Base-by-base conservation (phyloP, 1,284 basidiomycete species). In the Porodaedalea pini region DNA sequence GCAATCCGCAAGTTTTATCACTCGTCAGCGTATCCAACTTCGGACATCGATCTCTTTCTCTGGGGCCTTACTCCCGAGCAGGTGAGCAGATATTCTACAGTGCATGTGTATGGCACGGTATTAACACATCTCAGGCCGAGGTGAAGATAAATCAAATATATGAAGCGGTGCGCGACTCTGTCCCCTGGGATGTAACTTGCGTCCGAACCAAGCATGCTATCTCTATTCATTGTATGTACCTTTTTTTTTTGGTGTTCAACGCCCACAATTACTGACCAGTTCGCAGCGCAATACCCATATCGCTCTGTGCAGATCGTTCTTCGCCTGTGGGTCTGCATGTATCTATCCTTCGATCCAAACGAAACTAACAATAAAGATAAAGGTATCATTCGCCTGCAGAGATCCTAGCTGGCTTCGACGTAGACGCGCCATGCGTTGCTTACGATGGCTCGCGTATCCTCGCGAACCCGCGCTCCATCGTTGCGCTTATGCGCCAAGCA, bases 101-200 rank as follows among this genome's bases (percentile, higher is more conserved):
- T 17, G 10, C 29, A 7, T 49, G 40, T 49, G 31, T 47, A n/a
- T 23, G 29, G n/a, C 3, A 34, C 41, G n/a, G 23, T 31, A 13
- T 8, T 47, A 31, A 40, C 37, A 44, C 51, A 55, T 23, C 45
- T 1, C 57, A 81, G 77, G 82, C 82, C 0, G 82, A 84, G 63
- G 73, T 66, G 48, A 83, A 83, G 72, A 81, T 82, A 61, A 69
- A 74, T 40, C 61, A 69, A 19, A 82, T 85, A 34, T 84, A 80
- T 63, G 78, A 83, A 63, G 82, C 82, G 4, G 79, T 85, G 15
- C 71, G 81, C 25, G 80, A 83, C 63, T 80, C 81, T 2, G 76
- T 84, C 23, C 81, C 82, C 23, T 84, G 81, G 82, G 82, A 83
- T 64, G 79, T 81, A 10, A 83, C 81, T 17, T 83, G 81, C 57